A percentile compares a stretch with the other conserved stretches of the same genome.
phyloP scores from a whole-genome alignment of 2,329 filamentous ascomycete species.

The Ciborinia camelliae region DNA sequence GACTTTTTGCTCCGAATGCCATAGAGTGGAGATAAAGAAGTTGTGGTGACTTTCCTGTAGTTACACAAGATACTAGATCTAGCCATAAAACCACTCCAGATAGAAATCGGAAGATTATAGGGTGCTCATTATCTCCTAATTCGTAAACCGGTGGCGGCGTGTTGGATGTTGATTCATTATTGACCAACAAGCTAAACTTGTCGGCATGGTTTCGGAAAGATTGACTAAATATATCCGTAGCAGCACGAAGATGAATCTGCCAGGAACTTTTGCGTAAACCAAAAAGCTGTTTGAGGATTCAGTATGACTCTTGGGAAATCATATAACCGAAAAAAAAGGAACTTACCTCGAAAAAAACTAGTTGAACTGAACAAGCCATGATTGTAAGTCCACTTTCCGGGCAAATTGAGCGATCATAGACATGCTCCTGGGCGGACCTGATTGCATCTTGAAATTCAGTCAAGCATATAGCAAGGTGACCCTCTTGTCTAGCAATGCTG shows the following conservation, averaged over 20 bases:
- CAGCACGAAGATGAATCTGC: constrained; percentile 32
- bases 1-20: constrained; percentile 41
- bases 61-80: constrained; percentile 50
- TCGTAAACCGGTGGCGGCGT: not conserved
- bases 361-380: constrained; percentile 51
- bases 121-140: constrained; percentile 39
- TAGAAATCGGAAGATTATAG: constrained; percentile 46
- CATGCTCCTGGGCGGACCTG: constrained; percentile 30
- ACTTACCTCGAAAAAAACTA: constrained; percentile 50
- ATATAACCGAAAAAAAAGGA: not conserved
- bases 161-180: not conserved
- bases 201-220: constrained; percentile 14
- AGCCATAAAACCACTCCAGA: constrained; percentile 47
- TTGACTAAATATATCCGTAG: constrained; percentile 24
- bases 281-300: constrained; percentile 41
- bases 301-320: constrained; percentile 39
- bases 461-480: constrained; percentile 30
- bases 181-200: constrained; percentile 14
- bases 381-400: constrained; percentile 37
- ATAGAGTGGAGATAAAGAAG: constrained; percentile 43
- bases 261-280: constrained; percentile 36
- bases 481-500: constrained; percentile 30
- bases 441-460: constrained; percentile 26
- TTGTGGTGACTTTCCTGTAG: constrained; percentile 43
- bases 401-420: not conserved